Conservation (phyloP, 129 eudicot species). For the Lactuca saligna region DNA sequence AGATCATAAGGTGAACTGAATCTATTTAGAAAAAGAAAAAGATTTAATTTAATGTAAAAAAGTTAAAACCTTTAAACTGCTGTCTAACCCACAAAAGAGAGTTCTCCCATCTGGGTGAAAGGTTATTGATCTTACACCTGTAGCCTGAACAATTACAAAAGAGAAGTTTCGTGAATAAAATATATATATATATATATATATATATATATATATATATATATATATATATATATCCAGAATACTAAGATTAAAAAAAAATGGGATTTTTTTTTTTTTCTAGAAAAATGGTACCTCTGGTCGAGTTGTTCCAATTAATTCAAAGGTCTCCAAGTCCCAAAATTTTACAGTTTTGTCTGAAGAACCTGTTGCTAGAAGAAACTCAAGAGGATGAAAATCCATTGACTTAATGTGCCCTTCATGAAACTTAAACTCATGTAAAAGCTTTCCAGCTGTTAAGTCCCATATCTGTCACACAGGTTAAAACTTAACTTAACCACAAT, state of each 20-base stretch:
- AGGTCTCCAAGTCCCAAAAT: conserved; percentile 96
- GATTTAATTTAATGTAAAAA: background rate
- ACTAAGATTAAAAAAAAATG: background rate
- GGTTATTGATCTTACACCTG: conserved; percentile 80
- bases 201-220: conserved; percentile 2
- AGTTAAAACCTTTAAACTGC: conserved; percentile 65
- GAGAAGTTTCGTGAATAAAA: background rate
- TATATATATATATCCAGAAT: background rate
- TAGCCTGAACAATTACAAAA: conserved; percentile 41
- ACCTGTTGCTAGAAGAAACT: conserved; percentile 93
- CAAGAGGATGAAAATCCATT: conserved; percentile 89
- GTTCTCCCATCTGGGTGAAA: conserved; percentile 95
- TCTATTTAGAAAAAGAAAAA: conserved; percentile 11
- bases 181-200: conserved; percentile 14
- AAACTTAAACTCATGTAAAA: conserved; percentile 80
- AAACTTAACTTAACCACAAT: conserved; percentile 11
- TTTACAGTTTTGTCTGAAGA: conserved; percentile 96
- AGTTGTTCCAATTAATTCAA: conserved; percentile 96
- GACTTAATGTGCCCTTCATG: conserved; percentile 93
- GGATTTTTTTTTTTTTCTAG: background rate
- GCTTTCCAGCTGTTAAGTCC: conserved; percentile 98
- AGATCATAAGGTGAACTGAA: background rate
- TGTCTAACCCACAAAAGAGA: conserved; percentile 84
- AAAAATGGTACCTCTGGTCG: conserved; percentile 71
- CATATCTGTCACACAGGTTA: conserved; percentile 58